Evolutionary conservation across 352 stramenopile genomes (phyloP), one percentile per base, ranked within the genome.

Genomic region (Aphanomyces invadans): DNA sequence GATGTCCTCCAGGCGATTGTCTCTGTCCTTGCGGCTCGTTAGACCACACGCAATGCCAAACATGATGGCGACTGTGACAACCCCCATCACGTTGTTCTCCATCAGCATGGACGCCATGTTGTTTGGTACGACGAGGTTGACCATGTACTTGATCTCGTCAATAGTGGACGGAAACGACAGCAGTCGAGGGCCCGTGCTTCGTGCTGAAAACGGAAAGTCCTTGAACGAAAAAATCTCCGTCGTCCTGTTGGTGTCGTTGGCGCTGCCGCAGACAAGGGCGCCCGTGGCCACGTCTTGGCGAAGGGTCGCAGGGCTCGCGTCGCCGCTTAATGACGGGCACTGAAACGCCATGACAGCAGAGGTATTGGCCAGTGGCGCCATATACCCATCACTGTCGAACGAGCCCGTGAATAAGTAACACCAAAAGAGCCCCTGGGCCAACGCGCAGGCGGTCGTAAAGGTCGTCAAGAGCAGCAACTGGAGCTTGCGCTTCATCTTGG

Each of bases 11-110:
- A 45, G 25, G 17, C 28, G 15, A 31, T 60, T 45, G 52, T 36
- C 52, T 31, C 12, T 42, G 15, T 60, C 31, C 25, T 19, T n/a
- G 10, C 52, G 52, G 1, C 25, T 42, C 25, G 19, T n/a, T 1
- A 60, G 4, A 2, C 52, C 52, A 11, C 15, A 42, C 29, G 52
- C 52, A 25, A 60, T 21, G 29, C 52, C 52, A 60, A 60, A 60
- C 25, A 45, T 2, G 28, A 60, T 23, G 10, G 52, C 26, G 15
- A 60, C 23, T 31, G 29, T 28, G 12, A 45, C 52, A 28, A 60
- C 21, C 2, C 29, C 52, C 10, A 60, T 1, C 1, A 60, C 52
- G 52, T 60, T 36, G 52, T 60, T 60, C 19, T 38, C 36, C 15
- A 45, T 26, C 11, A 60, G 12, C 25, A 36, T 36, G 5, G 10